Evolutionary conservation across 768 basidiomycete genomes (phyloP), one percentile per base, ranked within the genome.

Genomic region (Boletus edulis): DNA sequence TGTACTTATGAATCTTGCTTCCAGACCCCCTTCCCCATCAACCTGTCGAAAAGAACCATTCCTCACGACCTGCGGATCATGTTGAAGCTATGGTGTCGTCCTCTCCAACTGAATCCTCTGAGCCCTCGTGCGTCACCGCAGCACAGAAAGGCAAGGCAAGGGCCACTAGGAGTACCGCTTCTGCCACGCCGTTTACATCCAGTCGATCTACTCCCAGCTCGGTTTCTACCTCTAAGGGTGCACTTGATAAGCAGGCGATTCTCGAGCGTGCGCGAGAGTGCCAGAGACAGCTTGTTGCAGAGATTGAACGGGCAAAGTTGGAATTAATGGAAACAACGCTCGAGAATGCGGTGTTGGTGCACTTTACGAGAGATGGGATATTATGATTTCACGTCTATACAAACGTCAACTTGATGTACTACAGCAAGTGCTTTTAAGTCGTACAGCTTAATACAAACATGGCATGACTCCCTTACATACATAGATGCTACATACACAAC

Each of bases 261-360:
- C 55, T 90, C 32, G 72, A 67, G 42, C 76, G 78, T 14, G 87
- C 86, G 14, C 75, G 71, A 51, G 80, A 81, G 61, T 76, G 80
- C 62, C 79, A 81, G 55, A 69, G 71, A 51, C 74, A 81, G 60
- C 60, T 91, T 37, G 71, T 72, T 52, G 71, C 70, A 11, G 84
- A 86, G 70, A 70, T 91, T 43, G 78, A 84, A 46, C 74, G 72
- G 50, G 80, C 84, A 22, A 86, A 85, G 63, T 75, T 81, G 29
- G 83, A 86, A 62, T 68, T 90, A 53, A 90, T 89, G 89, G 87
- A 89, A 71, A 78, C 79, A 48, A 84, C 81, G 39, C 77, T 89
- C 48, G 87, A 89, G 69, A 80, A 84, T 62, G 86, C 83, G n/a
- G 82, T 78, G 49, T 70, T 88, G 55, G 65, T 75, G 37, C 76